Evolutionary conservation across 306 rosid species (phyloP).

Genomic region (Corylus avellana): DNA sequence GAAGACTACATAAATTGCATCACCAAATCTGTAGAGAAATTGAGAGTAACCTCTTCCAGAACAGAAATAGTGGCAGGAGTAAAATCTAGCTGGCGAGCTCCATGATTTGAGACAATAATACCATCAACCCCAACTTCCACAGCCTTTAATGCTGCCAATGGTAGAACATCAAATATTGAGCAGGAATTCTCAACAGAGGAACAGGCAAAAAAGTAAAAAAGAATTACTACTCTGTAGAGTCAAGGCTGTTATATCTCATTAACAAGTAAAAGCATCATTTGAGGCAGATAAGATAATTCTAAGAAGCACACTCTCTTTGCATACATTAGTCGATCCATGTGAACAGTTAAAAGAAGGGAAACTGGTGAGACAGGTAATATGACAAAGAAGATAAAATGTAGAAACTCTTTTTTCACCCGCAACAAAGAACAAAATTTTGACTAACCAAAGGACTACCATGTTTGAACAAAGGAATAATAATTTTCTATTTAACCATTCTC

Average conservation of each 20-base stretch:
- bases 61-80: conserved; percentile 35
- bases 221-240: neutral
- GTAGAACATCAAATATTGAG: neutral
- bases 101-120: conserved; percentile 36
- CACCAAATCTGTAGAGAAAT: neutral
- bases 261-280: no score
- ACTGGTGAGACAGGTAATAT: neutral
- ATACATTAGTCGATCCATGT: neutral
- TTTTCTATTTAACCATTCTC: neutral
- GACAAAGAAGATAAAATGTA: neutral
- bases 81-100: conserved; percentile 37
- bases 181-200: neutral
- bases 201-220: no score
- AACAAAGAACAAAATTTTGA: neutral
- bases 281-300: no score
- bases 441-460: neutral
- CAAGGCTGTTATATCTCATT: no score
- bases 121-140: conserved; percentile 30
- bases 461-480: neutral
- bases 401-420: no score
- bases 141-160: conserved; percentile 27
- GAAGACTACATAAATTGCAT: neutral
- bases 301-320: no score
- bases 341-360: neutral
- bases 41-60: conserved; percentile 30